A percentile compares a stretch with the other conserved stretches of the same genome.
These are phyloP conservation scores for Nakataea oryzae DNA, from an alignment of 2,329 filamentous ascomycete species.

Conservation along the genomic window DNA sequence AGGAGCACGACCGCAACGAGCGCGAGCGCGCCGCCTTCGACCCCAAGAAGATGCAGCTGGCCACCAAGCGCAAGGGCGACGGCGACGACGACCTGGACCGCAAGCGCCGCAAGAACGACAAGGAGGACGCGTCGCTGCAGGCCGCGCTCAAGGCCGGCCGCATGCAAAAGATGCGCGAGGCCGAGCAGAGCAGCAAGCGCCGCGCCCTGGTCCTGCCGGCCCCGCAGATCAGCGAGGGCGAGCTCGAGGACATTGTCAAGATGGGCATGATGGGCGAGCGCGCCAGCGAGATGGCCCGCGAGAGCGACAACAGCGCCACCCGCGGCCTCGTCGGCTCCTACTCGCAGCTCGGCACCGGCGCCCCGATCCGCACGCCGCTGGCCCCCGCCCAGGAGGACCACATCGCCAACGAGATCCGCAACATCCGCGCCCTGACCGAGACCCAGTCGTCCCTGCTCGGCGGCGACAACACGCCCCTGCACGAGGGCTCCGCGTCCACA, in stretches of 20 bases:
- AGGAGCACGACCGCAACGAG: slow-evolving; percentile 76
- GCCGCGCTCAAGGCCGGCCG: slow-evolving; percentile 90
- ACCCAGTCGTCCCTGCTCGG: slow-evolving; percentile 90
- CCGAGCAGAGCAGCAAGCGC: slow-evolving; percentile 92
- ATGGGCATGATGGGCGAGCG: slow-evolving; percentile 92
- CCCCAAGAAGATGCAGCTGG: slow-evolving; percentile 82
- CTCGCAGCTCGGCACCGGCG: slow-evolving; percentile 65
- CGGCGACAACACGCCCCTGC: slow-evolving; percentile 83
- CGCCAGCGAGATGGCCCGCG: slow-evolving; percentile 63
- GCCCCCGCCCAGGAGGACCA: slow-evolving; percentile 89
- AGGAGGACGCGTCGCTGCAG: slow-evolving; percentile 68
- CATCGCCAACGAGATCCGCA: slow-evolving; percentile 92
- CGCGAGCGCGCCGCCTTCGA: slow-evolving; percentile 77
- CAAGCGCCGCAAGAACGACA: slow-evolving; percentile 84
- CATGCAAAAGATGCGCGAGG: slow-evolving; percentile 88
- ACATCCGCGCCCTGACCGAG: slow-evolving; percentile 83
- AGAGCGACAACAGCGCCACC: slow-evolving; percentile 76
- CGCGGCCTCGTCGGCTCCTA: slow-evolving; percentile 74
- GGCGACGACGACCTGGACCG: slow-evolving; percentile 70
- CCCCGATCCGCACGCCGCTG: slow-evolving; percentile 84
- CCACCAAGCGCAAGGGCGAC: slow-evolving; percentile 81
- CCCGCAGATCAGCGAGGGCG: slow-evolving; percentile 84
- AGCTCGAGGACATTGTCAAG: slow-evolving; percentile 96
- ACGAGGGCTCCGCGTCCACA: slow-evolving; percentile 72
- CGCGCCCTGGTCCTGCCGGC: slow-evolving; percentile 71